A percentile compares a stretch with the other conserved stretches of the same genome.
These are phyloP conservation scores for Scheffersomyces segobiensis DNA, from an alignment of 1,139 yeast genomes.

Conservation along the genomic window DNA sequence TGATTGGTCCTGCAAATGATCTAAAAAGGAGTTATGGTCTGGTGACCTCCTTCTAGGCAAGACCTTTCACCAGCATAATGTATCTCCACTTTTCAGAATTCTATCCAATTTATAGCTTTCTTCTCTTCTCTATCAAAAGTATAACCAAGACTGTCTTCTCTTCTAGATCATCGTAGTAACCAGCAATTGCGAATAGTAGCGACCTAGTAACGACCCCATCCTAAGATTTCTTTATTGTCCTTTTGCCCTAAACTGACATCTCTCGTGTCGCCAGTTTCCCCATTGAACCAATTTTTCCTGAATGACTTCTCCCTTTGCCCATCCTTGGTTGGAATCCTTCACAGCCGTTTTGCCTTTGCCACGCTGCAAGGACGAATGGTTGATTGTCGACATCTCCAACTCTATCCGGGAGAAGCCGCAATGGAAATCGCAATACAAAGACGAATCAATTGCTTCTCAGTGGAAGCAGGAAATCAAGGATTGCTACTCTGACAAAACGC, in stretches of 20 bases:
- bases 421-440: conserved; percentile 30
- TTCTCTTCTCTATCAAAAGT: neutral
- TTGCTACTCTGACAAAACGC: conserved; percentile 13
- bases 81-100: neutral
- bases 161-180: neutral
- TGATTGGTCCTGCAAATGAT: neutral
- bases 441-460: conserved; percentile 21
- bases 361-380: conserved; percentile 21
- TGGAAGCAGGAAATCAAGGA: conserved; percentile 27
- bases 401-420: conserved; percentile 27
- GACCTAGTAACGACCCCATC: neutral
- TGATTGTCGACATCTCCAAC: conserved; percentile 23
- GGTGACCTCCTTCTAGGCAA: neutral
- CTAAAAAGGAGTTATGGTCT: neutral
- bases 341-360: neutral
- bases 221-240: neutral
- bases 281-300: neutral
- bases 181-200: neutral
- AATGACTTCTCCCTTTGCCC: neutral
- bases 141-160: neutral
- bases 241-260: neutral
- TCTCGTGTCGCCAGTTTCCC: neutral
- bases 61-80: neutral
- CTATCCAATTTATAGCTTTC: neutral
- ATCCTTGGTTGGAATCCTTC: neutral